A percentile compares a stretch with the other conserved stretches of the same genome.
These are phyloP conservation scores for Monascus purpureus DNA, from an alignment of 495 filamentous ascomycete genomes.

Conservation along the genomic window DNA sequence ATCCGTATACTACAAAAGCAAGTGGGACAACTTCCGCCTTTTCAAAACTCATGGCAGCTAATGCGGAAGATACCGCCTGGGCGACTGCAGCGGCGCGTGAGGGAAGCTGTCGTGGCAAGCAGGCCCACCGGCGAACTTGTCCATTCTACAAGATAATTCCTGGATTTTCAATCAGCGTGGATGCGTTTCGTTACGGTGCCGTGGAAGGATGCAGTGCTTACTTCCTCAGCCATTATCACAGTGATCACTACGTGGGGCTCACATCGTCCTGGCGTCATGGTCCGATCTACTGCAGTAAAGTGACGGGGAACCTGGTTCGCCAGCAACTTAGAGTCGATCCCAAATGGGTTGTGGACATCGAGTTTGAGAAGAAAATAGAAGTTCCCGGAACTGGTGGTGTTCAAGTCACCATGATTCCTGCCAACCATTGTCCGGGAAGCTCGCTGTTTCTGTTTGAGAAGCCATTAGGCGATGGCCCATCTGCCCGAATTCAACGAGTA, in stretches of 20 bases:
- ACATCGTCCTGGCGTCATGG: constrained; percentile 83
- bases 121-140: constrained; percentile 77
- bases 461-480: constrained; percentile 41
- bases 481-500: constrained; percentile 52
- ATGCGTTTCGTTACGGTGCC: constrained; percentile 91
- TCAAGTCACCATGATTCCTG: constrained; percentile 83
- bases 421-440: constrained; percentile 94
- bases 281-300: constrained; percentile 88
- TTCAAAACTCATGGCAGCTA: constrained; percentile 77
- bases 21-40: constrained; percentile 51
- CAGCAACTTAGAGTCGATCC: constrained; percentile 75
- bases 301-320: constrained; percentile 80
- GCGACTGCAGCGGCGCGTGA: constrained; percentile 71
- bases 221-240: constrained; percentile 96
- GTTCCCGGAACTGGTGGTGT: constrained; percentile 70
- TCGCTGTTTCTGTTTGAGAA: constrained; percentile 92
- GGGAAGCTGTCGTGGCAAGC: constrained; percentile 67
- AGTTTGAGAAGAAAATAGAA: constrained; percentile 71
- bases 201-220: constrained; percentile 88
- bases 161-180: constrained; percentile 81
- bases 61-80: constrained; percentile 87
- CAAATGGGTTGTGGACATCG: constrained; percentile 70
- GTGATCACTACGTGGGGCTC: constrained; percentile 90
- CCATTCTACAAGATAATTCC: constrained; percentile 98
- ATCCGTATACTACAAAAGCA: constrained; percentile 47